These are phyloP conservation scores for Coelastrella sp. DNA, from an alignment of 139 green algal species.

Conservation along the genomic window DNA sequence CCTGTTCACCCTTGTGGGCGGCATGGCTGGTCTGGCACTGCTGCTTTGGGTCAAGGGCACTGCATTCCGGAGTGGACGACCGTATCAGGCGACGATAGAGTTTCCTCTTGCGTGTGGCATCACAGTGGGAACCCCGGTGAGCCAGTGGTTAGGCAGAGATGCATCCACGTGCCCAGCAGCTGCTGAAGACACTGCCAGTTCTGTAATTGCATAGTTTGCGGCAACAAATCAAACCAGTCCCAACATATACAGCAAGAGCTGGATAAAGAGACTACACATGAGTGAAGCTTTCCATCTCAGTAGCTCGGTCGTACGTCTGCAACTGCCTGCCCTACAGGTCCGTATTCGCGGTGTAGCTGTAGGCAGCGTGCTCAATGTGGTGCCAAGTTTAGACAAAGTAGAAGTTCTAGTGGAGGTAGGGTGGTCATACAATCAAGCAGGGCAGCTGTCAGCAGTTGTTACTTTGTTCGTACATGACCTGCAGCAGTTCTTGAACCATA, in stretches of 20 bases:
- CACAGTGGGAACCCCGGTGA: conserved; percentile 86
- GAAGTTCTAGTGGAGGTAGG: conserved; percentile 88
- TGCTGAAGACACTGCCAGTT: no score
- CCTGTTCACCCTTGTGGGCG: conserved; percentile 84
- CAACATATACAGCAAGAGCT: no score
- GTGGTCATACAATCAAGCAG: background rate
- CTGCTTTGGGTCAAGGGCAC: conserved; percentile 57
- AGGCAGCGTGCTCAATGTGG: conserved; percentile 89
- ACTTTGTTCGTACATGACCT: no score
- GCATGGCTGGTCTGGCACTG: conserved; percentile 55
- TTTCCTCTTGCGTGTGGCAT: conserved; percentile 97
- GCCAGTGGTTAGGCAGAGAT: background rate
- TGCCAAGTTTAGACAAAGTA: conserved; percentile 90
- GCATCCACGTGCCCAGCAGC: background rate
- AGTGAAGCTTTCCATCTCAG: no score
- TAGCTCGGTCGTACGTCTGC: no score
- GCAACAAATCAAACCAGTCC: background rate
- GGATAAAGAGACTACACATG: background rate
- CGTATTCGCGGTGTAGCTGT: conserved; percentile 81
- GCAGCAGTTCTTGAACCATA: no score
- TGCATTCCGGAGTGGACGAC: conserved; percentile 57
- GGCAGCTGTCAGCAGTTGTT: background rate
- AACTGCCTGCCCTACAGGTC: conserved; percentile 46
- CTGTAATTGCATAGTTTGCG: background rate
- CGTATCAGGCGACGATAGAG: conserved; percentile 84